Percentiles rank a stretch among this genome's conserved stretches.
Conservation (phyloP, 805 yeast genomes). For the Metschnikowia drakensbergensis region DNA sequence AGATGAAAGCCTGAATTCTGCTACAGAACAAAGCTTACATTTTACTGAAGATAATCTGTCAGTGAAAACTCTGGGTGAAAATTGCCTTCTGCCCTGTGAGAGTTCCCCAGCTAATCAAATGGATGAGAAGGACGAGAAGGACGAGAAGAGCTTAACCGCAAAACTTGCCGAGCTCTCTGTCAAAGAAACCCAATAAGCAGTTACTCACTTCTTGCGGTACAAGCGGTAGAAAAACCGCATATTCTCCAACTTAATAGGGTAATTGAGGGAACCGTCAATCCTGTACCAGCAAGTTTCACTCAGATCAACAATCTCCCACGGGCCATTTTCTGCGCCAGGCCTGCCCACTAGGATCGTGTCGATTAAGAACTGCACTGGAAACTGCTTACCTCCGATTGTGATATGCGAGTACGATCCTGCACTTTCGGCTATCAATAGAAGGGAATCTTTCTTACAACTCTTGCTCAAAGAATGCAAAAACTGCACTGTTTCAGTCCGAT, state of each 20-base stretch:
- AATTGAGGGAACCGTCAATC: conserved; percentile 47
- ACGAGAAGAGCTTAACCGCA: not conserved
- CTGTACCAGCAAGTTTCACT: conserved; percentile 85
- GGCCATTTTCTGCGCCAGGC: conserved; percentile 39
- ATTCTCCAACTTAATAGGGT: conserved; percentile 70
- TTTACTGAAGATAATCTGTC: not conserved
- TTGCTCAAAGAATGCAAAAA: conserved; percentile 35
- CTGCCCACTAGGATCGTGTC: conserved; percentile 66
- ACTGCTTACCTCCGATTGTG: conserved; percentile 66
- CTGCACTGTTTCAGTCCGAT: conserved; percentile 56
- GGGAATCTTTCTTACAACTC: conserved; percentile 52
- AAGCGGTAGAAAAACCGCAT: conserved; percentile 83
- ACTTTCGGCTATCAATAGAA: conserved; percentile 71
- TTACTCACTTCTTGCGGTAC: conserved; percentile 53
- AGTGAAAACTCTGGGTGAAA: not conserved
- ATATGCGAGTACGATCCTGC: conserved; percentile 89
- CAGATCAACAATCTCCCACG: conserved; percentile 63
- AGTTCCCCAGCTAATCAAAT: not conserved
- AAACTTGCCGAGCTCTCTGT: not conserved
- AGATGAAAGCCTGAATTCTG: not conserved
- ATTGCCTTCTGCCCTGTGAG: not conserved
- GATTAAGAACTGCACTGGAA: conserved; percentile 77
- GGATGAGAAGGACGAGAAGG: conserved; percentile 5
- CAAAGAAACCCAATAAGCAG: not conserved
- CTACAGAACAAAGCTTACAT: not conserved